phyloP scores from a whole-genome alignment of 352 stramenopile genomes.

The Pythium apleroticum region DNA sequence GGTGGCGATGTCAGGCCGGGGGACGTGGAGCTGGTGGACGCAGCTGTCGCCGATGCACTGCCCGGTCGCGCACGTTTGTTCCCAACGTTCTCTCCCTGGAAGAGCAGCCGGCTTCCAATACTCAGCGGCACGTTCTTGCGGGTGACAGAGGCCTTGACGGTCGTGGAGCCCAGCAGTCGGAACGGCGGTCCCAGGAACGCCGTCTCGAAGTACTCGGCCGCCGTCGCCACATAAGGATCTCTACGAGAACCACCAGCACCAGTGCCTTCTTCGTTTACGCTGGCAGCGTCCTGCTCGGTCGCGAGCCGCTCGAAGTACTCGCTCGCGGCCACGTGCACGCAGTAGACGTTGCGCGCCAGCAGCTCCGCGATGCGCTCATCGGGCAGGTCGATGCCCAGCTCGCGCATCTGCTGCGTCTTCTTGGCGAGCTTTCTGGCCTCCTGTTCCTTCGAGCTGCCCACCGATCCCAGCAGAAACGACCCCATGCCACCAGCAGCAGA shows the following conservation, averaged over 20 bases:
- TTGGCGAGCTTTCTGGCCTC: slow-evolving; percentile 55
- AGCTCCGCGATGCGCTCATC: slow-evolving; percentile 50
- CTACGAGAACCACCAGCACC: slow-evolving; percentile 19
- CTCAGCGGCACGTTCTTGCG: slow-evolving; percentile 39
- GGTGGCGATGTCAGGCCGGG: background rate
- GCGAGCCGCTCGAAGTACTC: slow-evolving; percentile 71
- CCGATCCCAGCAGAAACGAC: slow-evolving; percentile 48
- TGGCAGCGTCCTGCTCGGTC: background rate
- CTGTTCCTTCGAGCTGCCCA: slow-evolving; percentile 66
- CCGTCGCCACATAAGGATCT: slow-evolving; percentile 22
- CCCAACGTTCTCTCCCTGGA: slow-evolving; percentile 70
- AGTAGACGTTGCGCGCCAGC: slow-evolving; percentile 74
- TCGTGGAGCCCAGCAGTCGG: slow-evolving; percentile 44
- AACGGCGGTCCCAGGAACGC: slow-evolving; percentile 34
- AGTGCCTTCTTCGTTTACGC: background rate
- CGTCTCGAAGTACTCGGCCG: slow-evolving; percentile 34
- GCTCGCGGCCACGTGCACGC: slow-evolving; percentile 61
- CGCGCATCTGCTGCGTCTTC: slow-evolving; percentile 75
- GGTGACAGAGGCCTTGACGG: slow-evolving; percentile 50
- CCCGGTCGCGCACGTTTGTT: slow-evolving; percentile 58
- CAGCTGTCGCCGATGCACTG: background rate
- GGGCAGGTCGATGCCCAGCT: slow-evolving; percentile 71
- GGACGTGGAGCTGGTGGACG: background rate
- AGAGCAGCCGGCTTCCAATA: slow-evolving; percentile 45
- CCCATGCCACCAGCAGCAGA: slow-evolving; percentile 22